Evolutionary conservation across 2,329 filamentous ascomycete species (phyloP).

Genomic region (Paraconiothyrium brasiliense): DNA sequence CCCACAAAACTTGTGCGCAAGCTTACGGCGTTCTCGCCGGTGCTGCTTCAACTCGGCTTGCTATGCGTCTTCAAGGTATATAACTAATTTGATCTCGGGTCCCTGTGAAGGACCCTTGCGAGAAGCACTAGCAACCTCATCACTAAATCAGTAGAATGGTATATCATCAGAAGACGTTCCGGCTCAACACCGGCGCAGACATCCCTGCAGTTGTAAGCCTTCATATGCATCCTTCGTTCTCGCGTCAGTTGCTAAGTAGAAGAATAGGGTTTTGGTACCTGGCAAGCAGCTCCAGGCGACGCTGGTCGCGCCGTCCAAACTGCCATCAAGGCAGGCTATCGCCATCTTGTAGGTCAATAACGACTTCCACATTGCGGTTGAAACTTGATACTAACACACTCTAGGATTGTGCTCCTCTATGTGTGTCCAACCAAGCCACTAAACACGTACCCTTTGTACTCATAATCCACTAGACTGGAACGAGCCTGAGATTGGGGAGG

Average conservation of each 20-base stretch:
- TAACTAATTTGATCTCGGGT: not conserved
- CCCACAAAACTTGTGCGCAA: not conserved
- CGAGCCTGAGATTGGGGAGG: constrained; percentile 22
- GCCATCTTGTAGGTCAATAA: constrained; percentile 18
- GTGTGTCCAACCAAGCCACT: not conserved
- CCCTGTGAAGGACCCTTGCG: not conserved
- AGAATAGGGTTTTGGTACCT: constrained; percentile 28
- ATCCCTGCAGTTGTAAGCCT: constrained; percentile 19
- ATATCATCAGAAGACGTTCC: constrained; percentile 32
- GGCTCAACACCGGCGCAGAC: constrained; percentile 23
- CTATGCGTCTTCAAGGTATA: not conserved
- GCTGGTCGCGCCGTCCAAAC: constrained; percentile 43
- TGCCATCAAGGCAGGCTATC: constrained; percentile 25
- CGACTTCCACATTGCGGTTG: not conserved
- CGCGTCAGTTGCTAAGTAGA: not conserved
- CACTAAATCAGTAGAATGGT: constrained; percentile 13
- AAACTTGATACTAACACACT: not conserved
- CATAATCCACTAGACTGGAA: constrained; percentile 19
- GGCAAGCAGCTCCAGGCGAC: constrained; percentile 23
- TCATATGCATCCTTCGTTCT: not conserved
- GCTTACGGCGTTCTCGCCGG: constrained; percentile 12
- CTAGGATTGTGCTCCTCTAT: constrained; percentile 1
- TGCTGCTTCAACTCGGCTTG: not conserved
- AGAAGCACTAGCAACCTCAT: not conserved
- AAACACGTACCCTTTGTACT: not conserved